These are phyloP conservation scores for Hypoxylon sp. DNA, from an alignment of 2,329 filamentous ascomycete genomes.

Conservation along the genomic window DNA sequence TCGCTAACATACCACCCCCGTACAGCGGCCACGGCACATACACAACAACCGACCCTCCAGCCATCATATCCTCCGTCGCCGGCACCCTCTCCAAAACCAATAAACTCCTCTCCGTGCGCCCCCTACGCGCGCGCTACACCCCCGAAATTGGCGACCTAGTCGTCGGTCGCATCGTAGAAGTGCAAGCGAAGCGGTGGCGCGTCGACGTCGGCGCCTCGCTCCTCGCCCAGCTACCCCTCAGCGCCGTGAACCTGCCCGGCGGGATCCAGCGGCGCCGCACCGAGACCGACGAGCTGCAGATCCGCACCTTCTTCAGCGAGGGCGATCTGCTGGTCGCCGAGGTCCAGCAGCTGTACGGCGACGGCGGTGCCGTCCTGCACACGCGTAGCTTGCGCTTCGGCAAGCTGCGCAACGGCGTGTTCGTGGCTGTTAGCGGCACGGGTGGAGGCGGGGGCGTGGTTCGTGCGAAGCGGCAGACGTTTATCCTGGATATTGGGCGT, in stretches of 20 bases:
- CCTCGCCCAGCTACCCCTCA: constrained; percentile 87
- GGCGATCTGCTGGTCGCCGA: constrained; percentile 95
- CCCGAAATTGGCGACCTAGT: constrained; percentile 98
- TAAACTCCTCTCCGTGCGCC: constrained; percentile 93
- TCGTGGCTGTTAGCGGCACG: constrained; percentile 84
- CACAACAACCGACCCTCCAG: constrained; percentile 71
- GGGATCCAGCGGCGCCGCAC: constrained; percentile 93
- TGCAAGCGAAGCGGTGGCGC: constrained; percentile 94
- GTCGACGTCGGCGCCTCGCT: constrained; percentile 93
- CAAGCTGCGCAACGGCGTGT: constrained; percentile 93
- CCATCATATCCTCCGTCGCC: constrained; percentile 90
- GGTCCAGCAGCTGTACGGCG: constrained; percentile 89
- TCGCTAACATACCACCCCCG: constrained; percentile 25
- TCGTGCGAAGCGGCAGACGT: constrained; percentile 86
- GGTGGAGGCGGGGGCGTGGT: constrained; percentile 91
- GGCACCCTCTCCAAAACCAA: constrained; percentile 94
- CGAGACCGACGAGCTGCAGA: constrained; percentile 96
- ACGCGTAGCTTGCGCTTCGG: constrained; percentile 94
- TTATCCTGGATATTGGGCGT: constrained; percentile 75
- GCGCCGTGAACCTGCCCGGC: constrained; percentile 93
- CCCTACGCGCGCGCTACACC: constrained; percentile 91
- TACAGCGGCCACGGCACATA: constrained; percentile 93
- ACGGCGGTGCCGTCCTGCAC: constrained; percentile 89
- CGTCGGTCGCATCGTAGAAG: constrained; percentile 92
- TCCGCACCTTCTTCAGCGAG: constrained; percentile 96